Evolutionary conservation across 2,329 filamentous ascomycete species (phyloP).

Genomic region (Fusarium tuaranense): DNA sequence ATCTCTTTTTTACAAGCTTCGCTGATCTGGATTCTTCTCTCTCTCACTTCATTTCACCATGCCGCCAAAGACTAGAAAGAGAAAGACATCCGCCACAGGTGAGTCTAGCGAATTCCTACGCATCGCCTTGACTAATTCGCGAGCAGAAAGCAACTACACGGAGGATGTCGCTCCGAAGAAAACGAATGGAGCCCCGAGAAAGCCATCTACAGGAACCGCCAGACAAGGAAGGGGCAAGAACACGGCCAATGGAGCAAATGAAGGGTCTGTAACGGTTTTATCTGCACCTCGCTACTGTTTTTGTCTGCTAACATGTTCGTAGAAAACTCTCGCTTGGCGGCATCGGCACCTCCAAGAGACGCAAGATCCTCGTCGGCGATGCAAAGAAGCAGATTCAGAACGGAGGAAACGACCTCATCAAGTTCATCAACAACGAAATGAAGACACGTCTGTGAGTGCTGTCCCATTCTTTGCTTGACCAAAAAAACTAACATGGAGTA

Average conservation of each 20-base stretch:
- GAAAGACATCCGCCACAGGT: constrained; percentile 41
- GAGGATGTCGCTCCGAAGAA: constrained; percentile 30
- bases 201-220: constrained; percentile 2
- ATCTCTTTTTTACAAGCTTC: neutral
- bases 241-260: neutral
- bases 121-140: constrained; percentile 1
- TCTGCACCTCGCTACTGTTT: neutral
- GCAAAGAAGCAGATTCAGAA: constrained; percentile 41
- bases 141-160: constrained; percentile 23
- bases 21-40: neutral
- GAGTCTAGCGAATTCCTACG: neutral
- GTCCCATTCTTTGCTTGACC: neutral
- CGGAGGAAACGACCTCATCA: constrained; percentile 34
- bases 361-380: constrained; percentile 19
- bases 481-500: constrained; percentile 1
- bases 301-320: neutral
- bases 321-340: neutral
- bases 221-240: constrained; percentile 7
- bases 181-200: constrained; percentile 19
- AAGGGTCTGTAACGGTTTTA: neutral
- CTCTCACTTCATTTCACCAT: constrained; percentile 23
- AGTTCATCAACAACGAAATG: constrained; percentile 36
- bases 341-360: constrained; percentile 12
- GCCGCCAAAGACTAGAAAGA: constrained; percentile 45
- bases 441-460: constrained; percentile 24